phyloP scores from a whole-genome alignment of 148 eudicot genomes.

The Fallopia convolvulus region DNA sequence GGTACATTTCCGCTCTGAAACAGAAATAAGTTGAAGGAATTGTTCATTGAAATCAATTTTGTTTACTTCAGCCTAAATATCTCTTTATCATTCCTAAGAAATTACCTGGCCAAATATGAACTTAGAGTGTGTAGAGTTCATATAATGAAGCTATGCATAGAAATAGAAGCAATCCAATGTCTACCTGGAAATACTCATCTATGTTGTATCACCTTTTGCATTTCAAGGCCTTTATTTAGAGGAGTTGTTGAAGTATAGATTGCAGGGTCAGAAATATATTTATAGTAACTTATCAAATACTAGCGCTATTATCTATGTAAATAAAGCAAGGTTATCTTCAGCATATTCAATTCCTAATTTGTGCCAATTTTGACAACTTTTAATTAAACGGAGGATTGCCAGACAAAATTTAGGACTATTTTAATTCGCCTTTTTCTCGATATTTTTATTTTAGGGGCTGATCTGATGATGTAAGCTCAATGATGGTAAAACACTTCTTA shows the following conservation, averaged over 20 bases:
- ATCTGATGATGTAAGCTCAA: not conserved
- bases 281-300: not conserved
- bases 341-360: not conserved
- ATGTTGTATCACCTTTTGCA: not conserved
- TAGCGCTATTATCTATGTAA: not conserved
- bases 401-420: not conserved
- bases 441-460: not conserved
- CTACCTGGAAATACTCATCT: not conserved
- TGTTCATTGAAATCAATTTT: not conserved
- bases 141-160: not conserved
- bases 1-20: constrained; percentile 21
- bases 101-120: not conserved
- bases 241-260: not conserved
- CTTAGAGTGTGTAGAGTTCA: not conserved
- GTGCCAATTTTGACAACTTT: not conserved
- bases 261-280: not conserved
- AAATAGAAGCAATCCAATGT: not conserved
- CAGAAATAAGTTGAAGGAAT: not conserved
- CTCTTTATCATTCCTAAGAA: not conserved
- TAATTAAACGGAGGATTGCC: not conserved
- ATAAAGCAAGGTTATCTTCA: not conserved
- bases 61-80: not conserved
- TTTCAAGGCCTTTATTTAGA: not conserved
- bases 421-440: not conserved
- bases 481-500: not conserved